Base-by-base conservation (phyloP, 2,329 filamentous ascomycete genomes). In the Colletotrichum incanum region DNA sequence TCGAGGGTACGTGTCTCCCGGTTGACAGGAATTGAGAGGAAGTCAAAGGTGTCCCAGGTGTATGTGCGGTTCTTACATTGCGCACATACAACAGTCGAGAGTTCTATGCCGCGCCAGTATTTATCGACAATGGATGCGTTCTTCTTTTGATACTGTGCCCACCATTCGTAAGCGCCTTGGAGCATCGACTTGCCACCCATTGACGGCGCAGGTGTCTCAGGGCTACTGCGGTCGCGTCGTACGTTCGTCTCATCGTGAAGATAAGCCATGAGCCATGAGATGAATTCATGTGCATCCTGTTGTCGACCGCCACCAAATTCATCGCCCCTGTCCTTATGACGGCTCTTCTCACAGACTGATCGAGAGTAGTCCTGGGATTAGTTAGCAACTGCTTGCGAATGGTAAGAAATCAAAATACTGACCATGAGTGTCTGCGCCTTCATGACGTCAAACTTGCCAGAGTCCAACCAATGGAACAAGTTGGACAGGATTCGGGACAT, bases 201-300 rank as follows among this genome's bases (percentile, higher is more conserved):
- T 41, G 78, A 75, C 14, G 82, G 82, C 1, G 76, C 76, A 74
- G 31, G 74, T 65, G 39, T 60, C 64, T 20, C 73, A 49, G 55
- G 49, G 18, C 50, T 23, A 23, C 60, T 64, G 37, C 60, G 74
- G 76, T 74, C 85, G n/a, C 85, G 83, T 18, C 81, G 80, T 34
- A 79, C 80, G 79, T 98, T 97, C 6, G 97, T 91, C 81, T 99
- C 96, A 78, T 96, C 93, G 76, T 96, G 93, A 16, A 98, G 86
- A 75, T 93, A 92, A 65, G 94, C 91, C 47, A 97, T 87, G 34
- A 98, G 81, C 78, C 97, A 98, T 56, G 91, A 91, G 75, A 96
- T 91, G 76, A 97, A 97, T 77, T 98, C 96, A 75, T 95, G 93
- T 1, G 95, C 93, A 78, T 99, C 96, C 82, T 98, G 96, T 79